Percentiles rank a stretch among this genome's conserved stretches.
phyloP scores from a whole-genome alignment of 2,329 filamentous ascomycete genomes.

The Botrytis tulipae region DNA sequence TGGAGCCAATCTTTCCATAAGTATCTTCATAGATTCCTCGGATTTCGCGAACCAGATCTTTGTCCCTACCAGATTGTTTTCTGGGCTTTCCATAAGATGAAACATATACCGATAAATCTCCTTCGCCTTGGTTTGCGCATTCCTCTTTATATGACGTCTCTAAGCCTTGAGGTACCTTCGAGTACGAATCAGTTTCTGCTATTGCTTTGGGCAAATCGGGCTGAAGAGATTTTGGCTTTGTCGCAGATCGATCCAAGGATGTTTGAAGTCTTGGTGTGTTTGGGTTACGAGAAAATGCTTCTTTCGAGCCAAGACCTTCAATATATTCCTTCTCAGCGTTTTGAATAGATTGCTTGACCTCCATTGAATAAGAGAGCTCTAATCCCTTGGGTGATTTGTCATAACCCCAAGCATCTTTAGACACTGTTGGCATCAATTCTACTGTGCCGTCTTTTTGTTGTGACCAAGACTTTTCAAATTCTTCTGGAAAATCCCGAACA shows the following conservation, averaged over 20 bases:
- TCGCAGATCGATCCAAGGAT: slow-evolving; percentile 34
- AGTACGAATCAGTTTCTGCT: slow-evolving; percentile 8
- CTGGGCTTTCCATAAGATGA: slow-evolving; percentile 23
- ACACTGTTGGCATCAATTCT: slow-evolving; percentile 25
- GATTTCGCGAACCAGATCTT: slow-evolving; percentile 41
- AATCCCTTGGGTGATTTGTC: slow-evolving; percentile 18
- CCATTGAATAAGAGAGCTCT: slow-evolving; percentile 19
- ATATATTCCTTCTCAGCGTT: slow-evolving; percentile 33
- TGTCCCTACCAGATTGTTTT: slow-evolving; percentile 29
- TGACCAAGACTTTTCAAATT: slow-evolving; percentile 48
- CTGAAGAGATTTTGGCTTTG: neutral
- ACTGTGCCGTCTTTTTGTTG: slow-evolving; percentile 23
- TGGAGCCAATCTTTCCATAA: slow-evolving; percentile 42
- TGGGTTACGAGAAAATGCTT: slow-evolving; percentile 29
- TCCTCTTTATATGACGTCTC: slow-evolving; percentile 19
- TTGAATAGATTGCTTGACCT: slow-evolving; percentile 27
- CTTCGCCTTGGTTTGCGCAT: slow-evolving; percentile 23
- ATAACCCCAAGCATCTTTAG: slow-evolving; percentile 17
- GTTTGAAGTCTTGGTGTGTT: slow-evolving; percentile 34
- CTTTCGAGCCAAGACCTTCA: slow-evolving; percentile 27
- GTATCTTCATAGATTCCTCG: slow-evolving; percentile 44
- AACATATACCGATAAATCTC: slow-evolving; percentile 22
- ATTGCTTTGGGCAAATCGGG: neutral
- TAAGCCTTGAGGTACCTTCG: slow-evolving; percentile 20
- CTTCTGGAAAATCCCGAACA: slow-evolving; percentile 52